These are phyloP conservation scores for Metschnikowia baotianmanensis DNA, from an alignment of 805 yeast species.

Conservation along the genomic window DNA sequence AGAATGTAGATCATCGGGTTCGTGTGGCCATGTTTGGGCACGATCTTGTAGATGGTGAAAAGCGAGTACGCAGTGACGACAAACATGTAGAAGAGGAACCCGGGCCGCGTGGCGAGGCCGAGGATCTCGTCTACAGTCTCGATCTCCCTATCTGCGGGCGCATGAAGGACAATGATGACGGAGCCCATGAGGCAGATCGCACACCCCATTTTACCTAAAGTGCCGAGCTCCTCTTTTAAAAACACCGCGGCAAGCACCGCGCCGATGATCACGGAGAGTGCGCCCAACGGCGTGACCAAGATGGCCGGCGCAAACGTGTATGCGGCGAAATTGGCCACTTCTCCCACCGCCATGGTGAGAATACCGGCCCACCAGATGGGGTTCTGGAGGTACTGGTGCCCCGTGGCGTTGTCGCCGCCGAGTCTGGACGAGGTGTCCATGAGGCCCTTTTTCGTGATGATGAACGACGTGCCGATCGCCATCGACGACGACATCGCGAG, in stretches of 20 bases:
- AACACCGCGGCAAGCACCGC: constrained; percentile 86
- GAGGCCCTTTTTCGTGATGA: constrained; percentile 84
- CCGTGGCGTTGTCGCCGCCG: constrained; percentile 50
- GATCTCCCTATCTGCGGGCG: constrained; percentile 91
- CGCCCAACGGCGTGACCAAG: constrained; percentile 88
- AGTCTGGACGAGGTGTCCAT: constrained; percentile 62
- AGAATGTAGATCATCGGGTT: constrained; percentile 89
- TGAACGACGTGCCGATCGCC: constrained; percentile 89
- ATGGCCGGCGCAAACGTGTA: constrained; percentile 95
- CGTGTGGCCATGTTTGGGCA: constrained; percentile 73
- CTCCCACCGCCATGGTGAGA: constrained; percentile 87
- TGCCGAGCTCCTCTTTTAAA: constrained; percentile 81
- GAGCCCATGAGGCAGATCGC: constrained; percentile 87
- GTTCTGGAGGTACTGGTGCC: constrained; percentile 73
- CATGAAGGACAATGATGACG: constrained; percentile 83
- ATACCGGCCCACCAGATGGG: constrained; percentile 97
- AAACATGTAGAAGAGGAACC: constrained; percentile 64
- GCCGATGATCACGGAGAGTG: constrained; percentile 85
- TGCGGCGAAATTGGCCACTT: constrained; percentile 89
- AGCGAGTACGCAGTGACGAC: constrained; percentile 65
- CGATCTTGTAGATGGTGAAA: constrained; percentile 79
- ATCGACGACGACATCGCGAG: constrained; percentile 83
- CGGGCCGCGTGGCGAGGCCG: constrained; percentile 74
- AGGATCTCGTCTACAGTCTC: constrained; percentile 85
- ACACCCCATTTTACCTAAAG: constrained; percentile 88